Conservation (phyloP, 257 asterid species). For the Cordia subcordata region DNA sequence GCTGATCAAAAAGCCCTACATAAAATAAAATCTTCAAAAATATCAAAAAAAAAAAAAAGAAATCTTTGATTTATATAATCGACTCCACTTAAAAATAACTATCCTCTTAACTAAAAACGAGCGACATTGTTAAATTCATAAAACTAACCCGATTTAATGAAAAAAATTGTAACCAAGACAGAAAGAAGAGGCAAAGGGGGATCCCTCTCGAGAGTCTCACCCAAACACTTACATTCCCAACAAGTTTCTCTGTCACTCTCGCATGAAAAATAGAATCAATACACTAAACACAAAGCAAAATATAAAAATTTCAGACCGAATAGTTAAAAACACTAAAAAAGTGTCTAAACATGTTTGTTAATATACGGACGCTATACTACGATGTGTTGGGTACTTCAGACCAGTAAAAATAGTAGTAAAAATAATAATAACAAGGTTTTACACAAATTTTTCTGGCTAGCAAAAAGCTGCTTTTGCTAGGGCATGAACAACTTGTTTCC, state of each 20-base stretch:
- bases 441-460: conserved; percentile 1
- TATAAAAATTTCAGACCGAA: conserved; percentile 8
- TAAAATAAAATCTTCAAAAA: neutral
- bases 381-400: neutral
- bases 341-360: neutral
- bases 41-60: neutral
- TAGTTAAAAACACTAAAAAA: neutral
- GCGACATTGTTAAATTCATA: no score
- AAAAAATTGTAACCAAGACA: neutral
- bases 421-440: neutral
- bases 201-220: conserved; percentile 21
- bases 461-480: no score
- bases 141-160: no score
- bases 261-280: conserved; percentile 1
- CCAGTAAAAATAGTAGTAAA: neutral
- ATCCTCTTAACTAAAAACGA: no score
- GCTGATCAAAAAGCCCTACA: neutral
- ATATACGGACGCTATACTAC: neutral
- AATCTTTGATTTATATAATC: no score
- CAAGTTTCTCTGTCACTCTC: conserved; percentile 28
- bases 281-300: neutral
- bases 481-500: conserved; percentile 77
- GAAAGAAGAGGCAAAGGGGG: conserved; percentile 15
- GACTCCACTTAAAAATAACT: no score
- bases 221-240: conserved; percentile 43